Evolutionary conservation across 2,329 filamentous ascomycete species (phyloP), one percentile per base, ranked within the genome.

Genomic region (Colletotrichum endophyticum): DNA sequence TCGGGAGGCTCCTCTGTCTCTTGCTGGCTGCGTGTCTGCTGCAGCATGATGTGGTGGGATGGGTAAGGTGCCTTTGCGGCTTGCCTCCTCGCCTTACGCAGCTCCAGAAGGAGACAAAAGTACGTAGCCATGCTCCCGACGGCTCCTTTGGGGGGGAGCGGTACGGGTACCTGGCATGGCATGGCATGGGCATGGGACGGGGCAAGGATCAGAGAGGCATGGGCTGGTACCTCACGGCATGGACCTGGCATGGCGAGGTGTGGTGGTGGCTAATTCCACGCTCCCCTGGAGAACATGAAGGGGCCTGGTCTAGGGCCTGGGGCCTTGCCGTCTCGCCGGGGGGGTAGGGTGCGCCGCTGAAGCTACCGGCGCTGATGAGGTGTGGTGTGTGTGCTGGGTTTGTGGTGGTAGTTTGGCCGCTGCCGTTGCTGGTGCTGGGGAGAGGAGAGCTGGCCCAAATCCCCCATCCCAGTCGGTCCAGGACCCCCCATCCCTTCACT

Each of bases 101-200:
- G 59, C 59, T 32, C n/a, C n/a, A 44, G 34, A 27, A 64, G 62
- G 34, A 64, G 62, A 64, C 28, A 30, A 25, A 69, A 34, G 53
- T 63, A 70, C 57, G 68, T 70, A 63, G 34, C 57, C 68, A 70
- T n/a, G 34, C 25, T 62, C 56, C 57, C 36, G 68, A 49, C 68
- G 57, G 57, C 68, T 70, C 27, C 68, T 44, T 44, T 63, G 28
- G 30, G 69, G 28, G 69, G 69, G 30, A 44, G 22, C 73, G 70
- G 63, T 61, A 73, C 73, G 73, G 73, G 73, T 76, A 76, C 73
- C 73, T 76, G 73, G 64, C 73, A 76, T 71, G 28, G 69, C 59
- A 66, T 74, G 66, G 72, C 66, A 66, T 66, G 30, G 73, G 69
- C 72, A 69, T 76, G 73, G 69, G 66, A 69, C 49, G 64, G 71